Conservation (phyloP, 768 basidiomycete genomes). For the Leccinum arenicola region DNA sequence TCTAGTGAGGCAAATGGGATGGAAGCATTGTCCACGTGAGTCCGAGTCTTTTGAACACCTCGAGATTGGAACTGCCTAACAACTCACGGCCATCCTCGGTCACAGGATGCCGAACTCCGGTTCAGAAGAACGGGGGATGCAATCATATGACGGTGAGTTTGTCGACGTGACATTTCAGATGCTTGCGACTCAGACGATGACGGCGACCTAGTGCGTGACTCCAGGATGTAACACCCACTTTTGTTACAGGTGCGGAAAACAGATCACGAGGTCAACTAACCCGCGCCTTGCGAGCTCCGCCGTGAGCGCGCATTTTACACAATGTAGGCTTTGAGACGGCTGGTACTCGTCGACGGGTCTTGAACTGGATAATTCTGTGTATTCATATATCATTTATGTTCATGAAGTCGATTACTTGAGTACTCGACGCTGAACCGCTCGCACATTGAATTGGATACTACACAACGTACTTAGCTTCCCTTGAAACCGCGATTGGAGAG, state of each 20-base stretch:
- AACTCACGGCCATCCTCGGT: neutral
- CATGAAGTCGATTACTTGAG: neutral
- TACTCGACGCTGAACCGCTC: neutral
- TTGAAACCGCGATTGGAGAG: neutral
- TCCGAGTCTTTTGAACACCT: slow-evolving; percentile 14
- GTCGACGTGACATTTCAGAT: neutral
- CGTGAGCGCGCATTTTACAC: slow-evolving; percentile 33
- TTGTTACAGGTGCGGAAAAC: slow-evolving; percentile 49
- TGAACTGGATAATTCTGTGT: neutral
- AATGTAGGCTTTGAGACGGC: slow-evolving; percentile 24
- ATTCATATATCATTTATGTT: neutral
- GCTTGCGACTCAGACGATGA: neutral
- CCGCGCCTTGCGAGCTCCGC: slow-evolving; percentile 31
- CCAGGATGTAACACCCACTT: slow-evolving; percentile 59
- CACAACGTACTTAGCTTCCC: neutral
- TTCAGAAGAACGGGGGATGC: slow-evolving; percentile 53
- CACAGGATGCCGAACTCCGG: slow-evolving; percentile 43
- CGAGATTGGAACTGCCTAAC: neutral
- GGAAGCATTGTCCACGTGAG: slow-evolving; percentile 62
- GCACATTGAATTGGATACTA: neutral
- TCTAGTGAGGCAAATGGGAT: slow-evolving; percentile 50
- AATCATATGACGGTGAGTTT: slow-evolving; percentile 57
- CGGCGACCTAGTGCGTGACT: slow-evolving; percentile 39
- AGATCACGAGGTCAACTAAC: slow-evolving; percentile 39
- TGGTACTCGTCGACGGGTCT: neutral